Evolutionary conservation across 1,139 yeast species (phyloP).

Genomic region (Hyphopichia khmerensis): DNA sequence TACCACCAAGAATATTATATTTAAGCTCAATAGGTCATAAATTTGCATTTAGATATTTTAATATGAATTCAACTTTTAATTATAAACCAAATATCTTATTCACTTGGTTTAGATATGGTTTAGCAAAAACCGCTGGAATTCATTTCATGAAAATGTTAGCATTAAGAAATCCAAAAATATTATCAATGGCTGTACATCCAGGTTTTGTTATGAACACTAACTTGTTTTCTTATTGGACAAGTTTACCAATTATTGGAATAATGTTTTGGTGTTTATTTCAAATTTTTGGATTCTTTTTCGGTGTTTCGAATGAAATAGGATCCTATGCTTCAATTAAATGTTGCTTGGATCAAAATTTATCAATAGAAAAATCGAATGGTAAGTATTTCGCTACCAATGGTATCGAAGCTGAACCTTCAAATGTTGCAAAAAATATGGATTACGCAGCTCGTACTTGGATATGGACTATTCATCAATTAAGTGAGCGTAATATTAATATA

Average conservation of each 20-base stretch:
- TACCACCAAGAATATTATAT: slow-evolving; percentile 61
- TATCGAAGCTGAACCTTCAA: slow-evolving; percentile 51
- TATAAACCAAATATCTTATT: slow-evolving; percentile 64
- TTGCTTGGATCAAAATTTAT: slow-evolving; percentile 54
- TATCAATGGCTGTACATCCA: slow-evolving; percentile 74
- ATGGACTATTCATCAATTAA: slow-evolving; percentile 72
- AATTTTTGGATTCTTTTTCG: slow-evolving; percentile 64
- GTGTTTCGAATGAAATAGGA: slow-evolving; percentile 73
- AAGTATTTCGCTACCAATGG: slow-evolving; percentile 42
- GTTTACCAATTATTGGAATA: slow-evolving; percentile 73
- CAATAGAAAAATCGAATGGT: slow-evolving; percentile 29
- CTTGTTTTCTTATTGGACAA: slow-evolving; percentile 70
- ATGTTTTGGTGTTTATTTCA: slow-evolving; percentile 70
- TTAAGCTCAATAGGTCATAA: slow-evolving; percentile 72
- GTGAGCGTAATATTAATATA: slow-evolving; percentile 41
- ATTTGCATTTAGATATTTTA: slow-evolving; percentile 51
- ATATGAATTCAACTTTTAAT: slow-evolving; percentile 52
- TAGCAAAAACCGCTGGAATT: slow-evolving; percentile 78
- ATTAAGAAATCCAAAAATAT: slow-evolving; percentile 61
- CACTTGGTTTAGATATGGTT: slow-evolving; percentile 78
- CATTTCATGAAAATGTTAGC: slow-evolving; percentile 71
- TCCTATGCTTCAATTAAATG: slow-evolving; percentile 64
- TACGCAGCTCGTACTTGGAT: slow-evolving; percentile 75
- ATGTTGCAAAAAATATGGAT: slow-evolving; percentile 57
- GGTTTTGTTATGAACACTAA: slow-evolving; percentile 84